Evolutionary conservation across 2,329 filamentous ascomycete species (phyloP), one percentile per base, ranked within the genome.

Genomic region (Neofusicoccum sp.): DNA sequence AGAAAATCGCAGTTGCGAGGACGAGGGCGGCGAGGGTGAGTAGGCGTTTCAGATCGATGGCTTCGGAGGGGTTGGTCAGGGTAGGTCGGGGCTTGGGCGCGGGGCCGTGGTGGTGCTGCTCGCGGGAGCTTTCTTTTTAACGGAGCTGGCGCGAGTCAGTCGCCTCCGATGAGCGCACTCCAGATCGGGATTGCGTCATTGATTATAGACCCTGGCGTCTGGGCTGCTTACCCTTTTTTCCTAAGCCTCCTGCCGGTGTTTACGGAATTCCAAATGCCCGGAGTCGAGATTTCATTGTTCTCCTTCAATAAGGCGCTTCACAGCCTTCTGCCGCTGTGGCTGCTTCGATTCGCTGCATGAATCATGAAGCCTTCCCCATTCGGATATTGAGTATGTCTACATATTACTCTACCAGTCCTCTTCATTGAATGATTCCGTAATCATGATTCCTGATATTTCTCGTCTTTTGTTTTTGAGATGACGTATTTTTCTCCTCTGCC

Each of bases 61-160:
- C 8, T 47, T 41, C n/a, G 14, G n/a, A 11, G n/a, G 20, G 9
- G 12, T n/a, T 26, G 11, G 30, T 34, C 3, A 16, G 8, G 24
- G 12, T 8, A 6, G 16, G 36, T 9, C 20, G n/a, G n/a, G 40
- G 49, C 49, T 54, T 34, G 26, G 12, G n/a, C 49, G 51, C 51
- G 51, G 38, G 51, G 51, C 20, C 6, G 36, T 12, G 26, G 36
- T 12, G 26, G 38, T 16, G 49, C 14, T 20, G 28, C 36, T 33
- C 11, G 51, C 51, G 38, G 51, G 38, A 43, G 26, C 38, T 43
- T 14, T 53, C 16, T 14, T 44, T 43, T 33, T 43, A 41, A 56
- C 9, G 31, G n/a, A 56, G 51, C 51, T 56, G 51, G 40, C 51
- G 51, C 51, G 51, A 56, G 51, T 56, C 51, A 56, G 24, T 56